These are phyloP conservation scores for Theobroma grandiflorum DNA, from an alignment of 441 rosid genomes.

Conservation along the genomic window DNA sequence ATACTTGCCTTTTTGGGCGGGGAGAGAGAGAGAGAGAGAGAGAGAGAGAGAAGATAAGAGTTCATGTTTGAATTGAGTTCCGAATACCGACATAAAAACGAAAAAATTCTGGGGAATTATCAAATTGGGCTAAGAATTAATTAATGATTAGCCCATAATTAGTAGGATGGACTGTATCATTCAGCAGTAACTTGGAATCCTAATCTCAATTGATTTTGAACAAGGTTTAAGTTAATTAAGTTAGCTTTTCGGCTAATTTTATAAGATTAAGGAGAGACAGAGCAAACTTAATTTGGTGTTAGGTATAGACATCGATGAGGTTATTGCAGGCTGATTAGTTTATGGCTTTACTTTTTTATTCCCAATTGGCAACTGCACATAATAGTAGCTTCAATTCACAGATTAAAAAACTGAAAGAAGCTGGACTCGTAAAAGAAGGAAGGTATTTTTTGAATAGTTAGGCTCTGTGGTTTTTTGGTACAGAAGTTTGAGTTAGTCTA, in stretches of 20 bases:
- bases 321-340: background rate
- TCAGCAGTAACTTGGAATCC: background rate
- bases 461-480: background rate
- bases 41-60: background rate
- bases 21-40: background rate
- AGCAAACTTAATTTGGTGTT: too few species aligned
- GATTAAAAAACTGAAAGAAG: too few species aligned
- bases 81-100: constrained; percentile 21
- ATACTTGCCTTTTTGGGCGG: background rate
- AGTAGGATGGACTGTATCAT: background rate
- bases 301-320: background rate
- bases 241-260: background rate
- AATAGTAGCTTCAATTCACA: too few species aligned
- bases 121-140: background rate
- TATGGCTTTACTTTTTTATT: background rate
- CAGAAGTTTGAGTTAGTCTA: constrained; percentile 1
- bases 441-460: background rate
- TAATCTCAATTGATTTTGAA: background rate
- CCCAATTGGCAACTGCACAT: background rate
- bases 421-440: too few species aligned
- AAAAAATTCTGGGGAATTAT: background rate
- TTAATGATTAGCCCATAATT: constrained; percentile 16
- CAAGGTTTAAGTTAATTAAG: background rate
- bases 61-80: constrained; percentile 41
- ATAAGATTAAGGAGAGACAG: background rate